Evolutionary conservation across 1,139 yeast genomes (phyloP).

Genomic region (Hemisphaericaspora xylofermentans): DNA sequence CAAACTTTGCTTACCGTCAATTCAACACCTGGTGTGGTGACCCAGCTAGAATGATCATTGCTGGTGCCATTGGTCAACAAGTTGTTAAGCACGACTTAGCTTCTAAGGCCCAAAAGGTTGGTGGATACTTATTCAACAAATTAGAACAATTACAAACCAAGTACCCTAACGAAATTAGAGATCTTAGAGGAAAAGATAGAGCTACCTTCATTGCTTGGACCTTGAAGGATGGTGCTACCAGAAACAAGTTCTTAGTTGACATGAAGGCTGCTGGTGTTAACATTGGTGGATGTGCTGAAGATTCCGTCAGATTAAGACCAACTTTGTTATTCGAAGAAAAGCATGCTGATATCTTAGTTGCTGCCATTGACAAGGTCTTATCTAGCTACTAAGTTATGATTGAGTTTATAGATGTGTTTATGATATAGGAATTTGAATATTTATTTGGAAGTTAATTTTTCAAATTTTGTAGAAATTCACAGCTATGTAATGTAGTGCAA

Average conservation of each 20-base stretch:
- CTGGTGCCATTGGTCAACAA: slow-evolving; percentile 68
- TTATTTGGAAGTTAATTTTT: not conserved
- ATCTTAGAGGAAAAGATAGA: slow-evolving; percentile 71
- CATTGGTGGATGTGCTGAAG: slow-evolving; percentile 79
- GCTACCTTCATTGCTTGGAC: slow-evolving; percentile 85
- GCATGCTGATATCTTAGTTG: slow-evolving; percentile 68
- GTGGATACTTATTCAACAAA: slow-evolving; percentile 57
- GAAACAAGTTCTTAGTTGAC: slow-evolving; percentile 58
- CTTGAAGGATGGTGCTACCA: slow-evolving; percentile 47
- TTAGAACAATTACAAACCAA: slow-evolving; percentile 50
- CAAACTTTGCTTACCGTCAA: slow-evolving; percentile 74
- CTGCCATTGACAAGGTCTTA: slow-evolving; percentile 48
- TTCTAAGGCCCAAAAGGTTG: slow-evolving; percentile 55
- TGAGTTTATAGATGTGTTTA: slow-evolving; percentile 3
- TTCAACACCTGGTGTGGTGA: slow-evolving; percentile 94
- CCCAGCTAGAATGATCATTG: slow-evolving; percentile 73
- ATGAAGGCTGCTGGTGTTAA: slow-evolving; percentile 66
- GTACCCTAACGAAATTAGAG: slow-evolving; percentile 50
- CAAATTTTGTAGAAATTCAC: not conserved
- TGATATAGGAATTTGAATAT: not conserved
- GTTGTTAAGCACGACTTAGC: slow-evolving; percentile 59
- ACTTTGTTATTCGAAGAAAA: slow-evolving; percentile 70
- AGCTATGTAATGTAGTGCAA: no score
- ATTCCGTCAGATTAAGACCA: slow-evolving; percentile 75
- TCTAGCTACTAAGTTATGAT: slow-evolving; percentile 26